Percentiles rank a stretch among this genome's conserved stretches.
Conservation (phyloP, 164 flowering plant genomes). For the Euptelea pleiosperma region DNA sequence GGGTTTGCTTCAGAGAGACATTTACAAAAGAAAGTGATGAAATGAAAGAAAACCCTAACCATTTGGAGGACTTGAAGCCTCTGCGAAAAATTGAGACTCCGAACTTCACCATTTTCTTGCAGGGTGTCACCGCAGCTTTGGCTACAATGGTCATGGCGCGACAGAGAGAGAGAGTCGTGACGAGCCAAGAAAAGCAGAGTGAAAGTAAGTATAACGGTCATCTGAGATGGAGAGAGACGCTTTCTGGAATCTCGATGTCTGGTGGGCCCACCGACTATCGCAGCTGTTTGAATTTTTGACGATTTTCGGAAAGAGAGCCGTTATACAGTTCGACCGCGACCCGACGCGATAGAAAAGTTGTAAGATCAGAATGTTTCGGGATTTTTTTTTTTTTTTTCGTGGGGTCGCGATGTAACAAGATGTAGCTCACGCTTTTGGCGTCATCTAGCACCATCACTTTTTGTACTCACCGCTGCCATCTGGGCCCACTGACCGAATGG, state of each 20-base stretch:
- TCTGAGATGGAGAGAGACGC: conserved; percentile 6
- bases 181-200: not conserved
- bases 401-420: too few species aligned
- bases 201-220: conserved; percentile 24
- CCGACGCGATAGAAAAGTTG: too few species aligned
- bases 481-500: too few species aligned
- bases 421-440: too few species aligned
- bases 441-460: too few species aligned
- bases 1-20: not conserved
- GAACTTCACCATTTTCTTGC: conserved; percentile 45
- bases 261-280: not conserved
- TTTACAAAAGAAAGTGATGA: not conserved
- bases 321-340: too few species aligned
- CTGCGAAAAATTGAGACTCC: conserved; percentile 44
- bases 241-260: not conserved
- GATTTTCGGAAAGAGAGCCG: conserved; percentile 16
- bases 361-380: too few species aligned
- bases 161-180: conserved; percentile 2
- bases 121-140: conserved; percentile 20
- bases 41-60: conserved; percentile 32
- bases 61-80: conserved; percentile 82
- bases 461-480: too few species aligned
- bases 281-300: not conserved
- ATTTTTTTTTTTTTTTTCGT: too few species aligned
- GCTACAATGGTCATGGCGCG: conserved; percentile 23